Evolutionary conservation across 2,329 filamentous ascomycete genomes (phyloP).

Genomic region (Plenodomus lindquistii): DNA sequence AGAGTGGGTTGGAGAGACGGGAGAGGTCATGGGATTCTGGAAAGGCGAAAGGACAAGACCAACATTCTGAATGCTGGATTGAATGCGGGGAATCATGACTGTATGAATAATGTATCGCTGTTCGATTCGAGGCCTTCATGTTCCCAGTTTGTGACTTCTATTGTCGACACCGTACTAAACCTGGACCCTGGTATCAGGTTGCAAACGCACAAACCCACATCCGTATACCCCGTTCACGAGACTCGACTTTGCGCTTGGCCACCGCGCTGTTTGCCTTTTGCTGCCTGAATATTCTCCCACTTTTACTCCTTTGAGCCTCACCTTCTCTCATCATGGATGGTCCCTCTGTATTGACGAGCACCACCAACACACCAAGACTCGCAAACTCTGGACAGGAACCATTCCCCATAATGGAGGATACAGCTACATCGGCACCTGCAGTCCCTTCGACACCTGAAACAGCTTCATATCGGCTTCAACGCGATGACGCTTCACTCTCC

Average conservation of each 20-base stretch:
- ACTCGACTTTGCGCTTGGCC: too few species aligned
- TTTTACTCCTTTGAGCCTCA: neutral
- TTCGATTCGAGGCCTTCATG: neutral
- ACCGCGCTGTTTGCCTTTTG: too few species aligned
- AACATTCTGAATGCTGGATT: constrained; percentile 27
- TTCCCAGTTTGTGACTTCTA: neutral
- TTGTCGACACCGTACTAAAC: neutral
- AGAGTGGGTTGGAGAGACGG: constrained; percentile 67
- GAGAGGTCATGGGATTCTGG: constrained; percentile 66
- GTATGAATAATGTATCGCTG: constrained; percentile 8
- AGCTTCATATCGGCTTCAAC: constrained; percentile 1
- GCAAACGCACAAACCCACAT: neutral
- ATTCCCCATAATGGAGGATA: neutral
- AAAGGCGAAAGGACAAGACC: constrained; percentile 60
- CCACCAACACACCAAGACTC: neutral
- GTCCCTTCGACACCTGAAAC: neutral
- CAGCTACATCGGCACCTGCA: neutral
- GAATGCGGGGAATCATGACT: constrained; percentile 4
- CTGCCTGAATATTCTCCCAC: neutral
- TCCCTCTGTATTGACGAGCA: neutral
- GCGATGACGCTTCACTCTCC: neutral
- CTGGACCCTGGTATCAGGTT: neutral
- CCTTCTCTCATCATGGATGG: neutral
- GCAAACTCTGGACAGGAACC: neutral
- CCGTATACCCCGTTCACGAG: too few species aligned